Base-by-base conservation (phyloP, 352 stramenopile genomes). In the Phytophthora sp. region DNA sequence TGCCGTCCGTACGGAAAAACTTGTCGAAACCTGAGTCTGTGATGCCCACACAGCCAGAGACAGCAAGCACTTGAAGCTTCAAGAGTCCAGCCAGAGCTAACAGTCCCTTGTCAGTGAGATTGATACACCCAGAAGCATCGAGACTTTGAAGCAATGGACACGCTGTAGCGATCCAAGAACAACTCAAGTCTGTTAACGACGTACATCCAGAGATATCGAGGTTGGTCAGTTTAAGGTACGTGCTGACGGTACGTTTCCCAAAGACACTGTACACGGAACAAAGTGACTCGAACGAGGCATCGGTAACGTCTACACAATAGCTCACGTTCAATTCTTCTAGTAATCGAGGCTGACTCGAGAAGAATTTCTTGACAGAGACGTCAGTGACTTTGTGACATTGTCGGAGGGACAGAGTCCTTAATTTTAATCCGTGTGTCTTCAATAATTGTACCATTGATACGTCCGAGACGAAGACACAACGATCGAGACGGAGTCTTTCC, bases 301-400 rank as follows among this genome's bases (percentile, higher is more conserved):
- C 83, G 4, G 71, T 90, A 9, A 95, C 23, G 0, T 74, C 47
- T 1, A 56, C 41, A 50, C 84, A 90, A 47, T 71, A 71, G 44
- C 72, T 80, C n/a, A 93, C 7, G 46, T 82, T 88, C 2, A 95
- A 57, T 24, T 88, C 78, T 55, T 88, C 64, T 6, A 95, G 67
- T 2, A 71, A 13, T 49, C 70, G 76, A 24, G 82, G 79, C 11
- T 83, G 66, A 15, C 57, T 73, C 3, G 73, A 58, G 16, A 91
- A 82, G 0, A 93, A 55, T 12, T 82, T 66, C 29, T 84, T 81
- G 23, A 93, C 35, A 6, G 74, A 76, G 6, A 29, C 13, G 42
- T 86, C 66, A 0, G 77, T 71, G 4, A 93, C 47, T 31, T 71
- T 71, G 13, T 15, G 52, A 16, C 87, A 79, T 11, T 59, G 39